phyloP scores from a whole-genome alignment of 106 monocot genomes.

The Dioscorea zingiberensis region DNA sequence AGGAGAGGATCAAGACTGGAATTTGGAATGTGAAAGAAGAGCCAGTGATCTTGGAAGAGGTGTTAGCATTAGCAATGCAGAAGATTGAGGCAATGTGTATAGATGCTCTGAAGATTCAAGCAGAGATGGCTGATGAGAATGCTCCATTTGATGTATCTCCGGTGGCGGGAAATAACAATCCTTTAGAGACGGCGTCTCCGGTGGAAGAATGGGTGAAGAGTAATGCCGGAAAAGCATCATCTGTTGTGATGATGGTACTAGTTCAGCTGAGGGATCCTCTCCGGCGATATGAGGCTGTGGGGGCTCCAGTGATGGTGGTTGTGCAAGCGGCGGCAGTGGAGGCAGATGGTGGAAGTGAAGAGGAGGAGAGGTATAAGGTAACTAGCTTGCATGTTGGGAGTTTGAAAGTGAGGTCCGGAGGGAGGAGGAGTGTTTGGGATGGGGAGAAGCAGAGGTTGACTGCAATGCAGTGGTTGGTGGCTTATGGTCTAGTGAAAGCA shows the following conservation, averaged over 20 bases:
- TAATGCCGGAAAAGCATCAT: not conserved
- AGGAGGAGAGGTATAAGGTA: slow-evolving; percentile 53
- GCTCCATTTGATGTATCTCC: slow-evolving; percentile 71
- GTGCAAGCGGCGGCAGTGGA: slow-evolving; percentile 45
- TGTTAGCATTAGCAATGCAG: slow-evolving; percentile 57
- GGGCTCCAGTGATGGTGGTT: slow-evolving; percentile 44
- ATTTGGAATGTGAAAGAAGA: slow-evolving; percentile 75
- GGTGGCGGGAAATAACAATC: slow-evolving; percentile 9
- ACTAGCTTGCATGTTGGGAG: slow-evolving; percentile 65
- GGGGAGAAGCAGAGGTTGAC: slow-evolving; percentile 66
- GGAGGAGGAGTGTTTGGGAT: slow-evolving; percentile 41
- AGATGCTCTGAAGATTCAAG: slow-evolving; percentile 80
- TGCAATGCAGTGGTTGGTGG: slow-evolving; percentile 89
- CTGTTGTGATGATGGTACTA: slow-evolving; percentile 36
- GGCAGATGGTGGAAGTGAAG: slow-evolving; percentile 6
- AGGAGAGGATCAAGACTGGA: slow-evolving; percentile 60
- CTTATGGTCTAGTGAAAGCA: slow-evolving; percentile 52
- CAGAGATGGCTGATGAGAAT: slow-evolving; percentile 66
- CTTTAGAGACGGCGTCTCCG: slow-evolving; percentile 23
- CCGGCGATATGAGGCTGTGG: slow-evolving; percentile 67
- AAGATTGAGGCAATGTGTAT: slow-evolving; percentile 77
- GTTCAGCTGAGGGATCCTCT: slow-evolving; percentile 74
- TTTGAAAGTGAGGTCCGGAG: slow-evolving; percentile 28
- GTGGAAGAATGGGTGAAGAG: slow-evolving; percentile 36
- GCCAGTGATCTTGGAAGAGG: slow-evolving; percentile 42